A percentile compares a stretch with the other conserved stretches of the same genome.
phyloP scores from a whole-genome alignment of 257 asterid species.

The Cordia subcordata region DNA sequence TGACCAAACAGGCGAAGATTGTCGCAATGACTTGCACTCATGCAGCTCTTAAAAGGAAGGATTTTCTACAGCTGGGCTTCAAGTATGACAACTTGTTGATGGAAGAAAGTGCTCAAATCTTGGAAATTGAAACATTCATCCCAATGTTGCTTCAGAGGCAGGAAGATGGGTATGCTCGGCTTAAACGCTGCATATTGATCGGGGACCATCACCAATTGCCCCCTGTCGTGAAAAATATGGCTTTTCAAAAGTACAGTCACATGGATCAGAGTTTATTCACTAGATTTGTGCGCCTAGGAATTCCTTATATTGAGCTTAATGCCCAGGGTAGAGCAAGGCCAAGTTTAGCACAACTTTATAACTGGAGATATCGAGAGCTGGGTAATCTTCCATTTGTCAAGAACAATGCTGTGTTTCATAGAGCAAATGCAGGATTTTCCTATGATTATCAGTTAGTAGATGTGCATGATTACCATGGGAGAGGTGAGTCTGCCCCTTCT shows the following conservation, averaged over 20 bases:
- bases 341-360: slow-evolving; percentile 89
- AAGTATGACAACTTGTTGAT: slow-evolving; percentile 91
- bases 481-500: slow-evolving; percentile 96
- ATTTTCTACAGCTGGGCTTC: slow-evolving; percentile 85
- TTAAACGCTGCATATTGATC: slow-evolving; percentile 92
- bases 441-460: slow-evolving; percentile 90
- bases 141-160: slow-evolving; percentile 99
- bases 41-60: slow-evolving; percentile 97
- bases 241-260: slow-evolving; percentile 99
- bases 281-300: slow-evolving; percentile 91
- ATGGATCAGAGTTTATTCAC: slow-evolving; percentile 99
- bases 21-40: slow-evolving; percentile 99
- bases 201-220: slow-evolving; percentile 99
- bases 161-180: slow-evolving; percentile 99
- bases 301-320: slow-evolving; percentile 94
- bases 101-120: slow-evolving; percentile 99
- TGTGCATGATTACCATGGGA: slow-evolving; percentile 88
- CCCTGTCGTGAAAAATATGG: slow-evolving; percentile 99
- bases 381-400: slow-evolving; percentile 88
- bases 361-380: slow-evolving; percentile 92
- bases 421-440: slow-evolving; percentile 86
- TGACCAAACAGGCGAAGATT: slow-evolving; percentile 97
- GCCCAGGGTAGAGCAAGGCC: slow-evolving; percentile 99
- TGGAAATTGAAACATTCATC: slow-evolving; percentile 97
- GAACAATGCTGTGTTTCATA: slow-evolving; percentile 55